Conservation (phyloP, 495 filamentous ascomycete species). For the Rostrohypoxylon terebratum region DNA sequence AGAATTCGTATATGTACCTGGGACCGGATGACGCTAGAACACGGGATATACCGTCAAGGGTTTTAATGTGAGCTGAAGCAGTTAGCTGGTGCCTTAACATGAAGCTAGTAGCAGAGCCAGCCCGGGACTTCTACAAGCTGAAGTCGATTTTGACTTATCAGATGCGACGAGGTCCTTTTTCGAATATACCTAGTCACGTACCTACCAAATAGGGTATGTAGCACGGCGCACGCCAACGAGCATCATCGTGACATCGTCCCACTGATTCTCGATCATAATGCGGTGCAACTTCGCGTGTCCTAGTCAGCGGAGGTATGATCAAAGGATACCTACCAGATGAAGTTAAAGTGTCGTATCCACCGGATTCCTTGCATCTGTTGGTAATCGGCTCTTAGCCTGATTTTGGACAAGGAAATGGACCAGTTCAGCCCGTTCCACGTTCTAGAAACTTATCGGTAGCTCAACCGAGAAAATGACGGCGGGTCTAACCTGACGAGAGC, state of each 20-base stretch:
- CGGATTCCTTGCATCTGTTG: slow-evolving; percentile 4
- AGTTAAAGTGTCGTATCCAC: slow-evolving; percentile 3
- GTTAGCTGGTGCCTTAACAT: neutral
- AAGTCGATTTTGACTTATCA: slow-evolving; percentile 9
- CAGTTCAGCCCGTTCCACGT: neutral
- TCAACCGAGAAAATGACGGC: slow-evolving; percentile 1
- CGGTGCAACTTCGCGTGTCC: slow-evolving; percentile 1
- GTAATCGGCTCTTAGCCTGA: neutral
- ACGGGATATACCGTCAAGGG: neutral
- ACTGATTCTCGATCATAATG: slow-evolving; percentile 12
- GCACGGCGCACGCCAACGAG: neutral
- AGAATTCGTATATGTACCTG: neutral
- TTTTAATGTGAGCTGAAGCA: neutral
- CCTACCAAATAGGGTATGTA: neutral
- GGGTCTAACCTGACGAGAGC: neutral
- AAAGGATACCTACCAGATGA: neutral
- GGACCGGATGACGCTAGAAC: neutral
- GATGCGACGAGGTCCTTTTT: neutral
- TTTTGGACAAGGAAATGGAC: neutral
- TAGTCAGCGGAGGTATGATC: slow-evolving; percentile 1
- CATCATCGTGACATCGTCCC: neutral
- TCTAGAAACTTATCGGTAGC: slow-evolving; percentile 10
- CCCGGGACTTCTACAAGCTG: neutral
- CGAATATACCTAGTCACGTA: neutral
- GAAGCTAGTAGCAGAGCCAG: neutral